Percentiles rank a stretch among this genome's conserved stretches.
These are phyloP conservation scores for Sechiopsis laciniata DNA, from an alignment of 306 rosid genomes.

Conservation along the genomic window DNA sequence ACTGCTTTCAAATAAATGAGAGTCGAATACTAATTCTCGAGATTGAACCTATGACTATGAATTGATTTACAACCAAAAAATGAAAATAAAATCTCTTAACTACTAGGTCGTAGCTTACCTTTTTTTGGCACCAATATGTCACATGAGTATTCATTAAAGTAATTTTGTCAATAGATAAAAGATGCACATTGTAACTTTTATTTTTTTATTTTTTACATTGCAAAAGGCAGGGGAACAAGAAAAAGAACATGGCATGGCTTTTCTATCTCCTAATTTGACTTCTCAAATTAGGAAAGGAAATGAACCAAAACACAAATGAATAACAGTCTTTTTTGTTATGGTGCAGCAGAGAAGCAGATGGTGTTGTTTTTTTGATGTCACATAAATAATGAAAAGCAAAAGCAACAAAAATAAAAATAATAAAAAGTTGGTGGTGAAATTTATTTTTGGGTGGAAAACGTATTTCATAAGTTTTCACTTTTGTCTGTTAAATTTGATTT, in stretches of 20 bases:
- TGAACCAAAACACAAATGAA: not conserved
- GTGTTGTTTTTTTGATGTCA: not conserved
- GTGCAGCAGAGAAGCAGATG: not conserved
- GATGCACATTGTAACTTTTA: not conserved
- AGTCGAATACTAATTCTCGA: too few species aligned
- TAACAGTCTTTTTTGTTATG: not conserved
- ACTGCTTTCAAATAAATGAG: too few species aligned
- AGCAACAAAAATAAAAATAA: not conserved
- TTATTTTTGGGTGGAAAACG: constrained; percentile 14
- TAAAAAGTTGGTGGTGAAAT: not conserved
- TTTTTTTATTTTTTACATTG: too few species aligned
- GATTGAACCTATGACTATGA: too few species aligned
- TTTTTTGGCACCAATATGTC: too few species aligned
- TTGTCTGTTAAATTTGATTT: too few species aligned
- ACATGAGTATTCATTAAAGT: too few species aligned
- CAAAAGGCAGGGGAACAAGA: not conserved
- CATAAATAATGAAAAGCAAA: constrained; percentile 19
- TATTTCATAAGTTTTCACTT: constrained; percentile 1
- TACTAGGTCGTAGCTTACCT: too few species aligned
- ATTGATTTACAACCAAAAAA: too few species aligned
- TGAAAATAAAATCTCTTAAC: too few species aligned
- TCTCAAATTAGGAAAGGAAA: not conserved
- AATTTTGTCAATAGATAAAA: not conserved
- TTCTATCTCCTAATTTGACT: not conserved
- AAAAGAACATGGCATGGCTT: constrained; percentile 4